Evolutionary conservation across 2,329 filamentous ascomycete genomes (phyloP).

Genomic region (Parastagonospora nodorum): DNA sequence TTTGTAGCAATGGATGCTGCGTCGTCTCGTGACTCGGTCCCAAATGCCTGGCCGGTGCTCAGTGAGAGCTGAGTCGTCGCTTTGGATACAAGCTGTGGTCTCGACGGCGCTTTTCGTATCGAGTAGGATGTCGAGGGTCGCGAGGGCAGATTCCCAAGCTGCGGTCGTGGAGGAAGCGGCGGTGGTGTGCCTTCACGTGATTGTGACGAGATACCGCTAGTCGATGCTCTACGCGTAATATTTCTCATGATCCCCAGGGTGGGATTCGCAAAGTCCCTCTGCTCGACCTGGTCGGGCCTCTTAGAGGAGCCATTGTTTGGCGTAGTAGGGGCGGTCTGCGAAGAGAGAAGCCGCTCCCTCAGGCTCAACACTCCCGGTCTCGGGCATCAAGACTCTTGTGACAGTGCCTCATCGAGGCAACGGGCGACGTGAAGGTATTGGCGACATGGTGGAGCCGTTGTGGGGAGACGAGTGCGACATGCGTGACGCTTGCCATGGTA

Average conservation of each 20-base stretch:
- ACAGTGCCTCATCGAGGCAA: constrained; percentile 25
- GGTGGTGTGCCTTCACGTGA: constrained; percentile 57
- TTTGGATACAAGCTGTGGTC: constrained; percentile 59
- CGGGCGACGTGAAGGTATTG: constrained; percentile 1
- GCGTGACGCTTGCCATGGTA: constrained; percentile 1
- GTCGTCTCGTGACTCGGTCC: constrained; percentile 53
- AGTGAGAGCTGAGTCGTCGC: constrained; percentile 86
- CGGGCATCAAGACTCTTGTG: constrained; percentile 30
- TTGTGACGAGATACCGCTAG: constrained; percentile 24
- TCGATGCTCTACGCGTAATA: constrained; percentile 31
- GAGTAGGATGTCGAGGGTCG: constrained; percentile 49
- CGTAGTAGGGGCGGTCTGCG: constrained; percentile 27
- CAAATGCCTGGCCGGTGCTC: constrained; percentile 75
- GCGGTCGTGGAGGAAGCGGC: constrained; percentile 61
- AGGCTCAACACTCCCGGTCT: constrained; percentile 33
- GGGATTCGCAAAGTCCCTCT: constrained; percentile 41
- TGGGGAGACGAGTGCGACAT: not conserved
- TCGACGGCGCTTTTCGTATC: constrained; percentile 42
- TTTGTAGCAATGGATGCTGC: constrained; percentile 43
- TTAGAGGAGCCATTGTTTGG: constrained; percentile 37
- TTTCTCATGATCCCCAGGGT: constrained; percentile 40
- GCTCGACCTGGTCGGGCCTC: constrained; percentile 24
- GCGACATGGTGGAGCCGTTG: constrained; percentile 1
- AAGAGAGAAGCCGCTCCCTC: constrained; percentile 18
- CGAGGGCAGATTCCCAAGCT: constrained; percentile 38